These are phyloP conservation scores for Tolypocladium ophioglossoides DNA, from an alignment of 2,329 filamentous ascomycete species.

Conservation along the genomic window DNA sequence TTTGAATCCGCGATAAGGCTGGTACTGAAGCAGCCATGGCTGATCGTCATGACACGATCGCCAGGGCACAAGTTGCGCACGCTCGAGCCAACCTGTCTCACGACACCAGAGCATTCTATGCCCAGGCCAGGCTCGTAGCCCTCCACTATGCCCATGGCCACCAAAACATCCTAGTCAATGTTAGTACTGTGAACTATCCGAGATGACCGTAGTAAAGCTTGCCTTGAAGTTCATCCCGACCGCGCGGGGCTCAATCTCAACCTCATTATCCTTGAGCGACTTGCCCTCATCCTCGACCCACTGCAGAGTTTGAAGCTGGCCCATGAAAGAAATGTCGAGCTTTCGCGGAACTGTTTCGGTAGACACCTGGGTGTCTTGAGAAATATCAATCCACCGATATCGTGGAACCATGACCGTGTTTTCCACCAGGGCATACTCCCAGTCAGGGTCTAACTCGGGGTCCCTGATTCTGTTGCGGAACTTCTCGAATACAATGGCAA, in stretches of 20 bases:
- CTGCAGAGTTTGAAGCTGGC: neutral
- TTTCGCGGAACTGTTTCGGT: neutral
- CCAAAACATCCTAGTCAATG: slow-evolving; percentile 5
- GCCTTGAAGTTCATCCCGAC: neutral
- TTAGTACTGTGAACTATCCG: neutral
- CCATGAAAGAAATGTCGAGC: neutral
- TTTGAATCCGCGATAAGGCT: slow-evolving; percentile 9
- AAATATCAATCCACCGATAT: neutral
- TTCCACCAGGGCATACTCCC: neutral
- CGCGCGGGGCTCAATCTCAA: neutral
- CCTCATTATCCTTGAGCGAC: neutral
- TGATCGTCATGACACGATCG: slow-evolving; percentile 21
- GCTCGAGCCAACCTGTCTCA: slow-evolving; percentile 6
- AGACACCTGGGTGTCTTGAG: neutral
- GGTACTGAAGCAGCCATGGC: slow-evolving; percentile 12
- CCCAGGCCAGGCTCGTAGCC: slow-evolving; percentile 9
- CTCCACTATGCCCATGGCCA: slow-evolving; percentile 2
- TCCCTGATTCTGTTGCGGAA: neutral
- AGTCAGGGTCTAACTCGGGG: slow-evolving; percentile 1
- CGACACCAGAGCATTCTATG: slow-evolving; percentile 17
- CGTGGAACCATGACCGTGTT: neutral
- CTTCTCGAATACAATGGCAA: neutral
- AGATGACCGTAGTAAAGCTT: neutral
- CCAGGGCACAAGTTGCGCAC: slow-evolving; percentile 14
- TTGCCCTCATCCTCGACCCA: neutral